Percentiles rank a stretch among this genome's conserved stretches.
Evolutionary conservation across 2,329 filamentous ascomycete species (phyloP).

Genomic region (Nemania diffusa): DNA sequence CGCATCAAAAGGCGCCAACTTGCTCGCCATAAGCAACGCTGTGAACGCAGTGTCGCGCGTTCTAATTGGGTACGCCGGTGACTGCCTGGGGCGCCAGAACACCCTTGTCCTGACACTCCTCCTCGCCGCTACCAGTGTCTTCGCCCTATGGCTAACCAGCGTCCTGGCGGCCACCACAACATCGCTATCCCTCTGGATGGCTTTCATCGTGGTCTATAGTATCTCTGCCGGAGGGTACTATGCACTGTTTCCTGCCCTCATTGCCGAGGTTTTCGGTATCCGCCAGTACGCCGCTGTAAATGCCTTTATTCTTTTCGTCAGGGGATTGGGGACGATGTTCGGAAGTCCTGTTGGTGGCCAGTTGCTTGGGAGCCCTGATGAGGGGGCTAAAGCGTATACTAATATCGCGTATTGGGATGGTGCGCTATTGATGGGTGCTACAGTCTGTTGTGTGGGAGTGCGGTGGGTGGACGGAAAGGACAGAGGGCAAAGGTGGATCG

Average conservation of each 20-base stretch:
- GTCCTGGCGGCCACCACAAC: conserved; percentile 44
- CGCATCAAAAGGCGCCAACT: conserved; percentile 54
- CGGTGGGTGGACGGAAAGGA: conserved; percentile 54
- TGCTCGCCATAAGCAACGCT: conserved; percentile 58
- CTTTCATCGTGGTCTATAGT: conserved; percentile 57
- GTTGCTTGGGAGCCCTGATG: conserved; percentile 50
- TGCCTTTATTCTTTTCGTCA: conserved; percentile 58
- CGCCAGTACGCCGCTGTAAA: conserved; percentile 60
- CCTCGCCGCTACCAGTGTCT: conserved; percentile 51
- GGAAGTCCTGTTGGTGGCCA: conserved; percentile 58
- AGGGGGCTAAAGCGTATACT: conserved; percentile 50
- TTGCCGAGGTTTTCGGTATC: conserved; percentile 61
- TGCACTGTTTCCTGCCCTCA: conserved; percentile 57
- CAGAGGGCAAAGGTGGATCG: conserved; percentile 55
- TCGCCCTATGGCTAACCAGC: conserved; percentile 52
- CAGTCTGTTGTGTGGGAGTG: conserved; percentile 54
- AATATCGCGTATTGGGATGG: conserved; percentile 56
- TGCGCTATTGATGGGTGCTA: conserved; percentile 53
- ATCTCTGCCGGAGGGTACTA: conserved; percentile 57
- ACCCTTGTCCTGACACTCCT: conserved; percentile 56
- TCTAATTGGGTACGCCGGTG: conserved; percentile 56
- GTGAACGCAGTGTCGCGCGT: conserved; percentile 59
- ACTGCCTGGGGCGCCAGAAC: conserved; percentile 60
- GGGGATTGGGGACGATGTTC: conserved; percentile 57
- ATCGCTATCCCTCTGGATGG: conserved; percentile 52